Conservation (phyloP, 192 early-diverging fungal genomes). For the Neocallimastix lanati region DNA sequence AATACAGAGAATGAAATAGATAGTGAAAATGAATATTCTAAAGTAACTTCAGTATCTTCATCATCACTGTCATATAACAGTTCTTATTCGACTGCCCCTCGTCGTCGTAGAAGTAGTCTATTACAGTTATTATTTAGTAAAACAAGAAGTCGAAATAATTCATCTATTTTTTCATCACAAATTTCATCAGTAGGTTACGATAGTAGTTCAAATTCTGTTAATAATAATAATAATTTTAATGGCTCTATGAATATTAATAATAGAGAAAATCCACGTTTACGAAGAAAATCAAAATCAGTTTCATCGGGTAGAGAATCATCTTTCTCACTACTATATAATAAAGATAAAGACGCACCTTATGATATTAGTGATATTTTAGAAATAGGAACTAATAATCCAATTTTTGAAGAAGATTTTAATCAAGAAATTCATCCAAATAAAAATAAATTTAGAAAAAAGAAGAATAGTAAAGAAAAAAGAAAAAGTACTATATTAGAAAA, state of each 20-base stretch:
- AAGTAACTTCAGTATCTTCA: no score
- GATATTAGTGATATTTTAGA: neutral
- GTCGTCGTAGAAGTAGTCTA: neutral
- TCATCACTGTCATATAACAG: no score
- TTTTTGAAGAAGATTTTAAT: neutral
- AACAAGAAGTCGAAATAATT: neutral
- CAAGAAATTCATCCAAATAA: neutral
- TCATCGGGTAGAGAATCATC: neutral
- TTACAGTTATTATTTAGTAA: neutral
- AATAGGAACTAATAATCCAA: neutral
- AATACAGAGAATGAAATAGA: neutral
- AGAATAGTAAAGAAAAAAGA: neutral
- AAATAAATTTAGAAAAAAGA: neutral
- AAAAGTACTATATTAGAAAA: neutral
- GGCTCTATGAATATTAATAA: no score
- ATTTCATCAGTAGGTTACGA: neutral
- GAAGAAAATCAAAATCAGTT: no score
- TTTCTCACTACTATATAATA: neutral
- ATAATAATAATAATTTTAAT: neutral
- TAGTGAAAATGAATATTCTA: neutral
- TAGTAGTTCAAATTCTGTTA: neutral
- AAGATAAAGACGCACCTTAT: neutral
- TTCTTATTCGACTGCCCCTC: no score
- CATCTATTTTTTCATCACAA: neutral
- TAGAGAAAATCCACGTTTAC: no score